Evolutionary conservation across 495 filamentous ascomycete species (phyloP).

Genomic region (Penicillium alfredii): DNA sequence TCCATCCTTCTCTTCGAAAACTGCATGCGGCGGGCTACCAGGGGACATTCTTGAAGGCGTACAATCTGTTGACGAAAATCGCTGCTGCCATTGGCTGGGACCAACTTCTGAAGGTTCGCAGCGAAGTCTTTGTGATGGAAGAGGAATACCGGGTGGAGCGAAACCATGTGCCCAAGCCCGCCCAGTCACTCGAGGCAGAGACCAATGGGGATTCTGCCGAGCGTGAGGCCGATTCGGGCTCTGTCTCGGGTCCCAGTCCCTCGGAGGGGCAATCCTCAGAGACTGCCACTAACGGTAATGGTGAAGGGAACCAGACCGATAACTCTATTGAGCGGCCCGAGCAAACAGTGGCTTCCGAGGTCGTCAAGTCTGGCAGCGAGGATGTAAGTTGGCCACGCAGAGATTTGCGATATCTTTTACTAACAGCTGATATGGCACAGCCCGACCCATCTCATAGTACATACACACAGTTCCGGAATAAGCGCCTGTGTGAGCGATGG

Average conservation of each 20-base stretch:
- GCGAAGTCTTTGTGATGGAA: slow-evolving; percentile 98
- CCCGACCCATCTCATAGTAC: slow-evolving; percentile 42
- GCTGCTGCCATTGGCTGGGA: slow-evolving; percentile 97
- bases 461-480: slow-evolving; percentile 79
- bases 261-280: slow-evolving; percentile 16
- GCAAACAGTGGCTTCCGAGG: slow-evolving; percentile 74
- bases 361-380: slow-evolving; percentile 72
- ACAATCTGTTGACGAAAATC: slow-evolving; percentile 88
- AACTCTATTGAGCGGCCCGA: slow-evolving; percentile 69
- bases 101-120: slow-evolving; percentile 83
- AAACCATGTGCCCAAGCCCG: slow-evolving; percentile 54
- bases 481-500: slow-evolving; percentile 95
- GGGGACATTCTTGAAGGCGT: slow-evolving; percentile 92
- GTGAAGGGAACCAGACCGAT: slow-evolving; percentile 33
- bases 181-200: slow-evolving; percentile 42
- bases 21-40: slow-evolving; percentile 83
- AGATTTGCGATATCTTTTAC: not conserved
- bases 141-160: slow-evolving; percentile 94
- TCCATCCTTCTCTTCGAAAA: slow-evolving; percentile 81
- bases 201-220: slow-evolving; percentile 35
- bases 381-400: slow-evolving; percentile 50
- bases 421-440: slow-evolving; percentile 21
- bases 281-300: slow-evolving; percentile 27
- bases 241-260: slow-evolving; percentile 31
- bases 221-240: slow-evolving; percentile 32